Conservation (phyloP, 495 filamentous ascomycete species). For the Hypoxylon subgilvum region DNA sequence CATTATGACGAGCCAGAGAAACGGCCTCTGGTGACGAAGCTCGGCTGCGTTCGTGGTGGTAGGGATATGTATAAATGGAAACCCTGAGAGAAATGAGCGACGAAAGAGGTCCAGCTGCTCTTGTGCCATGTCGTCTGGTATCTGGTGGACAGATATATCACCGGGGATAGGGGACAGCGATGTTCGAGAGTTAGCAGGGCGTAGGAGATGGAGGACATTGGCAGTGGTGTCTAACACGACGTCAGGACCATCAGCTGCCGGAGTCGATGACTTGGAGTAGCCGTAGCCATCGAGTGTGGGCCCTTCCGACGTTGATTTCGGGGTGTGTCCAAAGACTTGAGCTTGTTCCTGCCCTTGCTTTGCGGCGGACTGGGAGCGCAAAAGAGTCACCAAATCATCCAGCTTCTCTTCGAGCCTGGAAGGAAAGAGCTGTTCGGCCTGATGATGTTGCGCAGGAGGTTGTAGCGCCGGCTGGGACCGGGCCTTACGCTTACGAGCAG, state of each 20-base stretch:
- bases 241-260: conserved; percentile 14
- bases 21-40: conserved; percentile 34
- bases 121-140: conserved; percentile 16
- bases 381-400: conserved; percentile 32
- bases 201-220: conserved; percentile 26
- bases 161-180: conserved; percentile 11
- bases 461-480: conserved; percentile 8
- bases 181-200: conserved; percentile 6
- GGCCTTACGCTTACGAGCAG: conserved; percentile 34
- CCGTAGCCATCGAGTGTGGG: background rate
- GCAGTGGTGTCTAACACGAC: conserved; percentile 24
- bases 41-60: conserved; percentile 28
- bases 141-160: conserved; percentile 11
- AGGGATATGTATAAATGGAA: conserved; percentile 34
- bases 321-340: conserved; percentile 6
- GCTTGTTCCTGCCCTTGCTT: conserved; percentile 8
- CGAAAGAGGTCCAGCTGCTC: conserved; percentile 37
- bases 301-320: conserved; percentile 9
- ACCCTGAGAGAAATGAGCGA: conserved; percentile 27
- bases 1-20: conserved; percentile 41
- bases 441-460: conserved; percentile 1
- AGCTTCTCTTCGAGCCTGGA: conserved; percentile 37
- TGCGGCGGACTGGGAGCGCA: conserved; percentile 35
- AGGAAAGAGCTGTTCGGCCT: too few relatives aligned
- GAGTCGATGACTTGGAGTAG: conserved; percentile 6